Base-by-base conservation (phyloP, 805 yeast species). In the Lachancea waltii region DNA sequence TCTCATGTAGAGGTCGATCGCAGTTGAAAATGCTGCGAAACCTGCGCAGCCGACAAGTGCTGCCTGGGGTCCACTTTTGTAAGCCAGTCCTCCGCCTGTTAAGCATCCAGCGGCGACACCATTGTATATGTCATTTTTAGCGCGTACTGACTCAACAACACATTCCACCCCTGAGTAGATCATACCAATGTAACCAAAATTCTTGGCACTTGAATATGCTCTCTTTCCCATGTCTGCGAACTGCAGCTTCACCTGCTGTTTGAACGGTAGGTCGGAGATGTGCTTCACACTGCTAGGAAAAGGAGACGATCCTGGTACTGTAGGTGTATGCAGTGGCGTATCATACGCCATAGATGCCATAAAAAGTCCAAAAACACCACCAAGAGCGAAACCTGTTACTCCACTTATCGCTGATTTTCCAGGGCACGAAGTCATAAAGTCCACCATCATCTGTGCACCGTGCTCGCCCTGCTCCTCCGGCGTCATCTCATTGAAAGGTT, bases 21-120 rank as follows among this genome's bases (percentile, higher is more conserved):
- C 95, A 3, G 86, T 79, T 40, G 95, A 81, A 60, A 92, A 92
- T 6, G 92, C 95, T 2, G 97, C 97, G 67, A 92, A 92, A 7
- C 97, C 98, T 19, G 94, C 96, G 69, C 97, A 92, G 1, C 98
- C 98, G 42, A 89, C 59, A 18, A 79, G 51, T 0, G 95, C 92
- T 20, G 95, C 94, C 51, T 81, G 87, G 1, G 98, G 98, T 1
- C 98, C 98, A 33, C 92, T 77, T 56, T 83, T 85, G 49, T 84
- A 73, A 2, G 97, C 95, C 36, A 92, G 71, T 0, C 95, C 97
- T 23, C 95, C 98, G 30, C 98, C 98, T 1, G 98, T 92, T 25
- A 90, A 68, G 64, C 97, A 92, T 2, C 98, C 98, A 3, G 97
- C 97, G 30, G 77, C 72, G 2, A 85, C 77, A 31, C 97, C 96